Evolutionary conservation across 202 grass and related monocot species (phyloP).

Genomic region (Panicum virgatum): DNA sequence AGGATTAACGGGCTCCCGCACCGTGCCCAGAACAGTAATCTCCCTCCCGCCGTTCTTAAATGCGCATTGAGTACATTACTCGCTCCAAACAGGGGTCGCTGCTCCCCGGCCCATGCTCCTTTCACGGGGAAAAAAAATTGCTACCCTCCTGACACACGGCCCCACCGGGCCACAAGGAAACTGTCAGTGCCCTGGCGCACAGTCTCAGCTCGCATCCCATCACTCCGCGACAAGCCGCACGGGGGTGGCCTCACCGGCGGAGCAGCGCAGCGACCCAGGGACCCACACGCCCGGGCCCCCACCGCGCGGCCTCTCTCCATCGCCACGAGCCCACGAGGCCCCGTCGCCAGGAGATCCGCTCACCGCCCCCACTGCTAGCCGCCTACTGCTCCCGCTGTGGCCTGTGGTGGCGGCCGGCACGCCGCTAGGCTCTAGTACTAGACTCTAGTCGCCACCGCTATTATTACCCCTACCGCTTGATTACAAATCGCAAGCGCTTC

Average conservation of each 20-base stretch:
- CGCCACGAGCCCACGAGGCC: too few relatives aligned
- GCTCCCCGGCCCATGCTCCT: conserved; percentile 41
- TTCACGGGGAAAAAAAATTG: neutral
- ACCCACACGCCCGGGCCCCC: neutral
- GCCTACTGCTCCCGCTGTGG: neutral
- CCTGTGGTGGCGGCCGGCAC: too few relatives aligned
- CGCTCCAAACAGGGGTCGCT: conserved; percentile 50
- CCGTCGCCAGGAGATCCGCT: conserved; percentile 19
- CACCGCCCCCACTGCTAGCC: conserved; percentile 9
- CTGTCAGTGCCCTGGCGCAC: conserved; percentile 41
- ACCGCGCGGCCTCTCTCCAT: neutral
- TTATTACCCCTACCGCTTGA: conserved; percentile 36
- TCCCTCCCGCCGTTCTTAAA: conserved; percentile 22
- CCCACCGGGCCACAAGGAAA: conserved; percentile 24
- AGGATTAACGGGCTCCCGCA: neutral
- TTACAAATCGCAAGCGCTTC: conserved; percentile 28
- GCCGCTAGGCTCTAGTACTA: neutral
- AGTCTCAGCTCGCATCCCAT: neutral
- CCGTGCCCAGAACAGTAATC: conserved; percentile 48
- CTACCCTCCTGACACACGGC: conserved; percentile 23
- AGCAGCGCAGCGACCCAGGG: neutral
- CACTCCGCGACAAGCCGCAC: conserved; percentile 53
- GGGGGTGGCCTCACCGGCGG: conserved; percentile 31
- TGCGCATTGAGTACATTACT: conserved; percentile 2
- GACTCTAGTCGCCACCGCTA: conserved; percentile 28